These are phyloP conservation scores for Xylaria palmicola DNA, from an alignment of 495 filamentous ascomycete species.

Conservation along the genomic window DNA sequence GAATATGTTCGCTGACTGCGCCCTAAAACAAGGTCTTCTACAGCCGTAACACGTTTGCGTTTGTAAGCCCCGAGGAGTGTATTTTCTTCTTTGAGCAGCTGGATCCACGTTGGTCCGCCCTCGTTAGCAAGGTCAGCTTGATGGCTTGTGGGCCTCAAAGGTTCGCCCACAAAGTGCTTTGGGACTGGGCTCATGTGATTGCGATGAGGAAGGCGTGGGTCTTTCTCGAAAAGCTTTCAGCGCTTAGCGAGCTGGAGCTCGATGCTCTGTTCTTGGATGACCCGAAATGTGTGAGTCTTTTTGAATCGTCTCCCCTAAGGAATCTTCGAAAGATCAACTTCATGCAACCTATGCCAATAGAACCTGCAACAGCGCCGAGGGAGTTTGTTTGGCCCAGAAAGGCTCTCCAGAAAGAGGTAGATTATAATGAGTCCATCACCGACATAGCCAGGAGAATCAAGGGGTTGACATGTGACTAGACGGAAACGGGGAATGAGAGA, in stretches of 20 bases:
- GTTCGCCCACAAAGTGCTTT: background rate
- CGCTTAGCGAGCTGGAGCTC: constrained; percentile 6
- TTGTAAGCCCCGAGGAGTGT: constrained; percentile 19
- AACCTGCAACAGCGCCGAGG: background rate
- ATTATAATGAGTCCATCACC: background rate
- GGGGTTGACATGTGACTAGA: background rate
- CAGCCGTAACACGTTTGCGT: constrained; percentile 30
- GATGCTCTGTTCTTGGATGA: background rate
- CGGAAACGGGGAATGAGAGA: background rate
- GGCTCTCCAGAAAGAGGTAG: background rate
- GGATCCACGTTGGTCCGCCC: background rate
- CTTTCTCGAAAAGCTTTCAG: background rate
- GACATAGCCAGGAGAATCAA: constrained; percentile 1
- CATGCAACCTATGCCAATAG: background rate
- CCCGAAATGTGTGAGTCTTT: background rate
- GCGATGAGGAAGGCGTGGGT: background rate
- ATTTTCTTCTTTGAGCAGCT: background rate
- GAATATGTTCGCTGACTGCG: background rate
- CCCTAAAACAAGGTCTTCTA: constrained; percentile 22
- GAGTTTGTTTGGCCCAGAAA: constrained; percentile 7
- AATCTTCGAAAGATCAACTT: constrained; percentile 2
- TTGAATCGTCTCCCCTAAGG: background rate
- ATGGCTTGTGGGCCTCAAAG: background rate
- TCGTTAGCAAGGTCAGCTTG: constrained; percentile 7
- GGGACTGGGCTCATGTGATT: background rate